Evolutionary conservation across 2,329 filamentous ascomycete species (phyloP), one percentile per base, ranked within the genome.

Genomic region (Atkinsonella texensis): DNA sequence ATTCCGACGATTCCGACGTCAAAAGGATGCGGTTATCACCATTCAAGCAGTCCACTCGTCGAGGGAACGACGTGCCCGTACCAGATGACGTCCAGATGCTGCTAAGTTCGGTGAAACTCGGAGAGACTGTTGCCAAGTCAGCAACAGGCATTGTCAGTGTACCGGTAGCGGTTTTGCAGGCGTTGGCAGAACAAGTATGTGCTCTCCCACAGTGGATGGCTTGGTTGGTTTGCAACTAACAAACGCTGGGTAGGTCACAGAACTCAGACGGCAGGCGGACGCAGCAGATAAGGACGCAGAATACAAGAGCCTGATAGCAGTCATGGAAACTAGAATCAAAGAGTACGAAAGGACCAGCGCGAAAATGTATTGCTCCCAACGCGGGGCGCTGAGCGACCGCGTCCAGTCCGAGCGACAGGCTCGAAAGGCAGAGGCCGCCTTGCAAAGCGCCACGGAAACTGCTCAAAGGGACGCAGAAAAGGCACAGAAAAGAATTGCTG

Each of bases 321-420:
- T 62, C 2, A 66, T 78, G 0, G 71, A 78, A 51, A 61, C 59
- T 18, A 71, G 76, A 47, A 60, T 75, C 15, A 69, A 72, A 32
- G 73, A 73, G 17, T 69, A 74, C 49, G 65, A 72, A 47, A 65
- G 64, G 20, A 74, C 74, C 2, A 61, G 74, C 2, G 65, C 66
- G 20, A 63, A 64, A 6, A 70, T 79, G 4, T 73, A 79, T 48
- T 61, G 65, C 8, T 70, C 69, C 43, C 74, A 73, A 52, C 71
- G 75, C 56, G 67, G 67, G 13, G 76, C 79, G 2, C 61, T 80
- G 5, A 64, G 73, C 52, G 78, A 82, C 20, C 74, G 76, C 35
- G 68, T 67, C 35, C 59, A 58, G 5, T 76, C 74, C 41, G 71
- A 80, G 56, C 67, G 63, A 18, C 68, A 79, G 33, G 70, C 70